These are phyloP conservation scores for Aspergillus nanangensis DNA, from an alignment of 495 filamentous ascomycete genomes.

Conservation along the genomic window DNA sequence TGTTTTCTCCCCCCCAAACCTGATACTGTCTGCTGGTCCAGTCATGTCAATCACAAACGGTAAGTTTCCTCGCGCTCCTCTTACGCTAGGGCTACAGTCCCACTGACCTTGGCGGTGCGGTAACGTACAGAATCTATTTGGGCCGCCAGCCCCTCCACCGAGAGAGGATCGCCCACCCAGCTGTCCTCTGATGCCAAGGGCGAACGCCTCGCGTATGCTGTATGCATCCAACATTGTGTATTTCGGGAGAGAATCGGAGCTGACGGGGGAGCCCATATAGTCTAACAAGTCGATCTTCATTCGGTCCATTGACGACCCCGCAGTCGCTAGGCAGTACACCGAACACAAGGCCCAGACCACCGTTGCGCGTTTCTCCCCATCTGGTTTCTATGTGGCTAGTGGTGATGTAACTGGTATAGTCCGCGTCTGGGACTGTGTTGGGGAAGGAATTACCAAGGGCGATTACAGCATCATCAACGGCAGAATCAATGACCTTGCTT, in stretches of 20 bases:
- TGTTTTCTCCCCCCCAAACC: constrained; percentile 1
- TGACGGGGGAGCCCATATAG: constrained; percentile 40
- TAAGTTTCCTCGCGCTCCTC: constrained; percentile 10
- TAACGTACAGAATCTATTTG: constrained; percentile 67
- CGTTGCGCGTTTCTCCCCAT: constrained; percentile 91
- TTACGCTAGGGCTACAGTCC: background rate
- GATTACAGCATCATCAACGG: constrained; percentile 95
- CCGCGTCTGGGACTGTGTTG: constrained; percentile 77
- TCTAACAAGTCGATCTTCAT: constrained; percentile 95
- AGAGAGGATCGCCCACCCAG: constrained; percentile 82
- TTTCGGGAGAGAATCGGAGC: too few relatives aligned
- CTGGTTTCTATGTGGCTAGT: constrained; percentile 92
- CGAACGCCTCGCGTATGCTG: constrained; percentile 89
- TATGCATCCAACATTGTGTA: too few relatives aligned
- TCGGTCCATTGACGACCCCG: constrained; percentile 85
- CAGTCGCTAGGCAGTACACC: constrained; percentile 79
- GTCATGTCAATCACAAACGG: constrained; percentile 45
- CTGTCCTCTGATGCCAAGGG: constrained; percentile 88
- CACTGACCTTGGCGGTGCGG: too few relatives aligned
- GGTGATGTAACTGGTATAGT: constrained; percentile 83
- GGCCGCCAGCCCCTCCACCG: constrained; percentile 76
- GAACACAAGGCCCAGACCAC: constrained; percentile 83
- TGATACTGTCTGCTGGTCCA: constrained; percentile 8
- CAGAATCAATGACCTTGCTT: constrained; percentile 91
- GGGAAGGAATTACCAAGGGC: constrained; percentile 58